phyloP scores from a whole-genome alignment of 2,329 filamentous ascomycete genomes.

The Cladophialophora bantiana region DNA sequence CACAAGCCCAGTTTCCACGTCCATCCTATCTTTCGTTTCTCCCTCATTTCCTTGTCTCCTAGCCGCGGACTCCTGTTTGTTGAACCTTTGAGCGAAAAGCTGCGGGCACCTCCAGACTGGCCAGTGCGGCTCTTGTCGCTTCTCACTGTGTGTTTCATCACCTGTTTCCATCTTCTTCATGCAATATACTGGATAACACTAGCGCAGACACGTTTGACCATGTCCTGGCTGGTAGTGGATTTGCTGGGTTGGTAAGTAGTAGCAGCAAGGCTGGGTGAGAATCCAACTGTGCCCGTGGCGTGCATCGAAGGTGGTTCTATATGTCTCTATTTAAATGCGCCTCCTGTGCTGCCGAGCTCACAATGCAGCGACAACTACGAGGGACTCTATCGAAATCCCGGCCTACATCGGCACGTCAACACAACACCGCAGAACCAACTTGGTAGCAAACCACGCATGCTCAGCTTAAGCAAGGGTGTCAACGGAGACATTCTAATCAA shows the following conservation, averaged over 20 bases:
- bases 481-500: slow-evolving; percentile 52
- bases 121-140: no score
- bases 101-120: neutral
- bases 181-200: neutral
- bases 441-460: slow-evolving; percentile 36
- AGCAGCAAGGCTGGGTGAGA: slow-evolving; percentile 41
- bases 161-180: neutral
- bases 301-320: slow-evolving; percentile 43
- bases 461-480: slow-evolving; percentile 45
- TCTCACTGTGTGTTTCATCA: neutral
- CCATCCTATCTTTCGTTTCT: neutral
- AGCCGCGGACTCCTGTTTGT: neutral
- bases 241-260: slow-evolving; percentile 43
- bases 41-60: neutral
- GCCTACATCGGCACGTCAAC: slow-evolving; percentile 42
- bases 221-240: slow-evolving; percentile 45
- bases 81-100: neutral
- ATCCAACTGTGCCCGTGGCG: slow-evolving; percentile 41
- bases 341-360: neutral
- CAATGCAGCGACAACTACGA: slow-evolving; percentile 43
- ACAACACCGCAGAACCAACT: slow-evolving; percentile 42
- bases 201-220: slow-evolving; percentile 41
- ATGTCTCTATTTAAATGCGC: slow-evolving; percentile 6
- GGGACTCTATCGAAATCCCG: slow-evolving; percentile 40
- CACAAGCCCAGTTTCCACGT: neutral